Base-by-base conservation (phyloP, 129 eudicot genomes). In the Centella asiatica region DNA sequence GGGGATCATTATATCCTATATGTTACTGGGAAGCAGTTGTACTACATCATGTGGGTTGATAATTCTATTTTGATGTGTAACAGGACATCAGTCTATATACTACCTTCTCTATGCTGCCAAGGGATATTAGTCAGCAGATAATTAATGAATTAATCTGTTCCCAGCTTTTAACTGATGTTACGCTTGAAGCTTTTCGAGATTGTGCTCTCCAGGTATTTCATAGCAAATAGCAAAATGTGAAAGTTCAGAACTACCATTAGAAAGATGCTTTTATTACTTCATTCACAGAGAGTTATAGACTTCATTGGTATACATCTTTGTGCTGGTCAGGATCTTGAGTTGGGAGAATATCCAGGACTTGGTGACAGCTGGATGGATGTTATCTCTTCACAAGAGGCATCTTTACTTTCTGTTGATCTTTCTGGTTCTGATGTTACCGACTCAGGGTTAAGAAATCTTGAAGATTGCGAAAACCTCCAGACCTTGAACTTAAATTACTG, bases 381-480 rank as follows among this genome's bases (percentile, higher is more conserved):
- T 42, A 74, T 93, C 18, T 72, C 83, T 48, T 85, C 99, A 27
- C 99, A 93, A 72, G 99, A 95, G 37, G 57, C 69, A 12, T 87
- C 99, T 55, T 64, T 93, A 57, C 89, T 93, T 6, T 80, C 96
- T 44, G 81, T 80, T 14, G 96, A 88, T 72, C 75, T 93, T 62
- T 88, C 99, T 34, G 85, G 92, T 67, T 85, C 99, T 13, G 95
- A 87, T 69, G 89, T 93, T 70, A 82, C 96, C 36, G 96, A 88
- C 66, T 60, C 68, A 6, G 94, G 96, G 49, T 73, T 88, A 60
- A 60, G 28, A 44, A 76, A 72, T 70, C 74, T 88, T 32, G 72
- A 77, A 72, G 82, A 70, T 53, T 88, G 96, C 77, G 53, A 64
- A 39, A 84, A 63, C 22, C 64, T 88, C 36, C 94, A 84, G 69